Conservation (phyloP, 768 basidiomycete genomes). For the Pulveroboletus sp. region DNA sequence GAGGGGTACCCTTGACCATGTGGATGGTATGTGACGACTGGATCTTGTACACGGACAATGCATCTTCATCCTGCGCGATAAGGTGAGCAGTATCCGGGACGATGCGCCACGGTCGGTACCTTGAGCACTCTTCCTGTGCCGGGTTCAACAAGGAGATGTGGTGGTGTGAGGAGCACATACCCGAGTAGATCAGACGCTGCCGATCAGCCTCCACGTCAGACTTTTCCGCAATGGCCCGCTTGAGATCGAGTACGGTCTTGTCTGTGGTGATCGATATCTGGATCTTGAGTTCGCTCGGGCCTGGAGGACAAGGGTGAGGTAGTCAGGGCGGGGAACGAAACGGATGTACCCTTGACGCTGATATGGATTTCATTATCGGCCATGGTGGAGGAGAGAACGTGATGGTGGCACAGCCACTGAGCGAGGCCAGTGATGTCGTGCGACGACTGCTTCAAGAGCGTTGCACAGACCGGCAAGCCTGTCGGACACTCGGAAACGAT, state of each 20-base stretch:
- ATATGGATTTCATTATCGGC: slow-evolving; percentile 58
- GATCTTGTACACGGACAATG: slow-evolving; percentile 83
- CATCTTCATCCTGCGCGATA: slow-evolving; percentile 69
- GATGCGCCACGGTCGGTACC: slow-evolving; percentile 32
- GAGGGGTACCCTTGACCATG: slow-evolving; percentile 85
- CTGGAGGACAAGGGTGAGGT: slow-evolving; percentile 30
- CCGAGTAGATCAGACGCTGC: slow-evolving; percentile 91
- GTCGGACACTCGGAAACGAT: slow-evolving; percentile 34
- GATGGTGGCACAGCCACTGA: slow-evolving; percentile 9
- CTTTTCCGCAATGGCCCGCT: slow-evolving; percentile 81
- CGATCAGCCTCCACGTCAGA: slow-evolving; percentile 82
- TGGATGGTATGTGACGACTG: slow-evolving; percentile 85
- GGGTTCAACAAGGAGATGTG: not conserved
- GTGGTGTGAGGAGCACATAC: slow-evolving; percentile 35
- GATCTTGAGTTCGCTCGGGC: slow-evolving; percentile 90
- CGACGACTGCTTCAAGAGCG: slow-evolving; percentile 50
- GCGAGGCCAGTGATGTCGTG: slow-evolving; percentile 35
- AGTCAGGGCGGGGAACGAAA: not conserved
- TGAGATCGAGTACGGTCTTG: slow-evolving; percentile 88
- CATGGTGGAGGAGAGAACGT: slow-evolving; percentile 39
- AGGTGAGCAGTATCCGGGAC: slow-evolving; percentile 1
- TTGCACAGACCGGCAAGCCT: slow-evolving; percentile 50
- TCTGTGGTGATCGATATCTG: slow-evolving; percentile 75
- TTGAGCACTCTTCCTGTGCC: slow-evolving; percentile 66
- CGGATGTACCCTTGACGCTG: slow-evolving; percentile 59